phyloP scores from a whole-genome alignment of 169 alveolate species.

The Babesia caballi region DNA sequence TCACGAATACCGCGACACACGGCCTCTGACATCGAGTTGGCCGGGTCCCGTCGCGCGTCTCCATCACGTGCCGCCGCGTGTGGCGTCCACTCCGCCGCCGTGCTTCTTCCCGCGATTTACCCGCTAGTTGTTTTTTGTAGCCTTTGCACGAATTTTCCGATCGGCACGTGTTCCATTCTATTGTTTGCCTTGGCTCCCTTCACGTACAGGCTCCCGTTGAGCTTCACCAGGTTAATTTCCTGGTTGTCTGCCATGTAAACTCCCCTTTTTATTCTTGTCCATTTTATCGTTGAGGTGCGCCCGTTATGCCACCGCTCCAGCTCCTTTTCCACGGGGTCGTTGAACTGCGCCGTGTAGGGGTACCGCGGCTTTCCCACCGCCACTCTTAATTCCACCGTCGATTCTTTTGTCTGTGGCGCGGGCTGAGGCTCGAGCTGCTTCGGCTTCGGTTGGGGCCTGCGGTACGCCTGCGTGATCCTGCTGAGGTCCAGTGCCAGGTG shows the following conservation, averaged over 20 bases:
- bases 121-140: not conserved
- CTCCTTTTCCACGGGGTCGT: slow-evolving; percentile 63
- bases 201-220: slow-evolving; percentile 60
- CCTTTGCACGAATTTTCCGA: slow-evolving; percentile 11
- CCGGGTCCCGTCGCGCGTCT: no score
- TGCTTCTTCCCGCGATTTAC: not conserved
- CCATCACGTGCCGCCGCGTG: no score
- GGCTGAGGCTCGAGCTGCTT: not conserved
- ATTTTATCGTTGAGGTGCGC: slow-evolving; percentile 43
- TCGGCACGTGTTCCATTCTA: slow-evolving; percentile 15
- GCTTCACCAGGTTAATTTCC: slow-evolving; percentile 26
- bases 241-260: slow-evolving; percentile 55
- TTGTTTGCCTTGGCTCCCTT: slow-evolving; percentile 24
- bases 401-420: not conserved
- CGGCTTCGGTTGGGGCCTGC: not conserved
- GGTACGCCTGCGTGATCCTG: not conserved
- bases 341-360: slow-evolving; percentile 48
- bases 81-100: no score
- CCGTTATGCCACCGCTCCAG: slow-evolving; percentile 61
- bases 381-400: not conserved
- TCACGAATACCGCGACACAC: no score
- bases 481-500: slow-evolving; percentile 29
- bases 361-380: slow-evolving; percentile 58
- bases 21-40: no score
- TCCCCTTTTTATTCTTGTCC: slow-evolving; percentile 54